A percentile compares a stretch with the other conserved stretches of the same genome.
Conservation (phyloP, 352 stramenopile species). For the Elongisporangium anandrum region DNA sequence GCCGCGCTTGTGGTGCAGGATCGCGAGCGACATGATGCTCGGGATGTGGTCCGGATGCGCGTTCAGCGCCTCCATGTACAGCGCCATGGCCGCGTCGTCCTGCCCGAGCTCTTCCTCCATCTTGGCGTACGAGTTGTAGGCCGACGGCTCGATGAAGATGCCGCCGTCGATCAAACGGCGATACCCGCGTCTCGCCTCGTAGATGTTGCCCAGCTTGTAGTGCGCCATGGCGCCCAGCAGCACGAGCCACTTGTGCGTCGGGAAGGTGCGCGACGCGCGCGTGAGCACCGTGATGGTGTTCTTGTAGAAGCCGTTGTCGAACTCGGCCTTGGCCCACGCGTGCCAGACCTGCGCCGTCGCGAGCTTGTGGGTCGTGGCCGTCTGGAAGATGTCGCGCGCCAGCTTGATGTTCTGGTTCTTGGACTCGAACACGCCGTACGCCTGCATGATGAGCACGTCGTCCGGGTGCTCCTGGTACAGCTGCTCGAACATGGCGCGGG, state of each 20-base stretch:
- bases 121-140: conserved; percentile 80
- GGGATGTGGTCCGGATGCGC: conserved; percentile 63
- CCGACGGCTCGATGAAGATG: conserved; percentile 63
- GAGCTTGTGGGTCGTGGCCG: conserved; percentile 35
- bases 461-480: conserved; percentile 46
- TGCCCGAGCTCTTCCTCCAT: conserved; percentile 83
- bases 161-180: conserved; percentile 70
- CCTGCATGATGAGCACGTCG: conserved; percentile 74
- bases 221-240: conserved; percentile 72
- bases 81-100: conserved; percentile 46
- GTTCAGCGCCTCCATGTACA: conserved; percentile 65
- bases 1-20: conserved; percentile 52
- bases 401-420: conserved; percentile 60
- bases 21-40: conserved; percentile 72
- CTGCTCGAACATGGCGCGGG: conserved; percentile 54
- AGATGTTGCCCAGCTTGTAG: conserved; percentile 76
- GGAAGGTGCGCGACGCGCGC: conserved; percentile 55
- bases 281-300: conserved; percentile 68
- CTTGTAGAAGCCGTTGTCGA: conserved; percentile 66
- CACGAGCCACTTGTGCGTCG: conserved; percentile 81
- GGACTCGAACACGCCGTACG: conserved; percentile 72
- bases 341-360: conserved; percentile 81
- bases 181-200: conserved; percentile 64
- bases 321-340: conserved; percentile 84
- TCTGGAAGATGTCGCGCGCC: conserved; percentile 64